phyloP scores from a whole-genome alignment of 306 rosid genomes.

The Vigna trinervia region DNA sequence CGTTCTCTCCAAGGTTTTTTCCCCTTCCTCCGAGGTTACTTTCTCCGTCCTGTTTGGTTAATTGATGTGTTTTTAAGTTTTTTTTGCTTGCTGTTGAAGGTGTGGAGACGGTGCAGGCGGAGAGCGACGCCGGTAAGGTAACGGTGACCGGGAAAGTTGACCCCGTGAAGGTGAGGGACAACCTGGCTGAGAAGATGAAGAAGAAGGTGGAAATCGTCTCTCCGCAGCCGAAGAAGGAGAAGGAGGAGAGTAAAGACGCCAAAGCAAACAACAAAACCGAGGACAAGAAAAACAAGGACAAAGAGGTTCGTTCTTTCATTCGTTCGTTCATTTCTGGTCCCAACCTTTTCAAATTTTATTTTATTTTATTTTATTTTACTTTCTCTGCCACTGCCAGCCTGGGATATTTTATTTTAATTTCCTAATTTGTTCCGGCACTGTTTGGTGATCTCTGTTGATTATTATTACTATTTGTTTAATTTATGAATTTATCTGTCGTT shows the following conservation, averaged over 20 bases:
- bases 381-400: constrained; percentile 35
- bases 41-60: too few relatives aligned
- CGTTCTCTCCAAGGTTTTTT: constrained; percentile 53
- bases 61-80: not conserved
- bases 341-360: not conserved
- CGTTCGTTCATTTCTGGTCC: constrained; percentile 40
- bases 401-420: not conserved
- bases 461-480: not conserved
- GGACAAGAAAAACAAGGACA: constrained; percentile 60
- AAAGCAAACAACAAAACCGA: not conserved
- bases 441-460: not conserved
- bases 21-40: not conserved
- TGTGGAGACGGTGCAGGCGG: constrained; percentile 69
- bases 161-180: constrained; percentile 64
- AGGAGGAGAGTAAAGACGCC: not conserved
- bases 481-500: not conserved
- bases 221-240: constrained; percentile 64
- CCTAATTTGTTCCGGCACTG: not conserved
- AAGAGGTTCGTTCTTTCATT: constrained; percentile 60
- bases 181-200: constrained; percentile 62
- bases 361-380: not conserved
- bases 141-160: constrained; percentile 76
- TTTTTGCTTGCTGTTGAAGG: constrained; percentile 47
- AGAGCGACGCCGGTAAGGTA: constrained; percentile 61
- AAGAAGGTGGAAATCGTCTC: constrained; percentile 85